These are phyloP conservation scores for Secale cereale DNA, from an alignment of 176 grass and related monocot species.

Conservation along the genomic window DNA sequence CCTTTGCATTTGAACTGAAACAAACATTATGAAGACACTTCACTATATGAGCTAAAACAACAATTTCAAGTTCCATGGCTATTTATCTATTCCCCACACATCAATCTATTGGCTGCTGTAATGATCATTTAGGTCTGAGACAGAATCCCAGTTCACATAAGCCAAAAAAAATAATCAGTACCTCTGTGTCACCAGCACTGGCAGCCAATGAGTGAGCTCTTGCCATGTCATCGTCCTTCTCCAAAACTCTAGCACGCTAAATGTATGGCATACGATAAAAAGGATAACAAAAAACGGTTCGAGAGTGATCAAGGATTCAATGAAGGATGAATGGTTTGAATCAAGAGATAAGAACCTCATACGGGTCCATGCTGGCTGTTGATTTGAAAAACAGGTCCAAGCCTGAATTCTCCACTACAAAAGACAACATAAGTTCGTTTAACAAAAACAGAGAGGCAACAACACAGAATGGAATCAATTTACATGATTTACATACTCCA, in stretches of 20 bases:
- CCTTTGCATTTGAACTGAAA: neutral
- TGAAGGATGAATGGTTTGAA: neutral
- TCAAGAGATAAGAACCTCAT: constrained; percentile 47
- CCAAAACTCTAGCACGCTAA: constrained; percentile 67
- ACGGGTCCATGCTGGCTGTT: constrained; percentile 53
- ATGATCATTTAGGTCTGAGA: neutral
- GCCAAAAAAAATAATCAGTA: constrained; percentile 8
- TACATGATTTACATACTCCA: neutral
- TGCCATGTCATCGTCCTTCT: constrained; percentile 73
- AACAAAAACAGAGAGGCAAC: neutral
- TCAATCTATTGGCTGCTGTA: neutral
- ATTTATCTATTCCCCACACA: neutral
- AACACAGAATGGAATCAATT: neutral
- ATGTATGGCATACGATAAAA: constrained; percentile 14
- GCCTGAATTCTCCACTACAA: constrained; percentile 58
- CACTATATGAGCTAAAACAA: neutral
- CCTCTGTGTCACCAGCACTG: constrained; percentile 74
- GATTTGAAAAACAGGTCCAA: constrained; percentile 74
- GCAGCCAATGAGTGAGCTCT: constrained; percentile 74
- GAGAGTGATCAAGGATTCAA: neutral
- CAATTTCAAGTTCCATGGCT: neutral
- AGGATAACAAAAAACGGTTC: neutral
- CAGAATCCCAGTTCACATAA: neutral
- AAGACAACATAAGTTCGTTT: neutral
- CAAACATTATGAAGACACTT: neutral